A percentile compares a stretch with the other conserved stretches of the same genome.
These are phyloP conservation scores for Rosa lucieae DNA, from an alignment of 306 rosid species.

Conservation along the genomic window DNA sequence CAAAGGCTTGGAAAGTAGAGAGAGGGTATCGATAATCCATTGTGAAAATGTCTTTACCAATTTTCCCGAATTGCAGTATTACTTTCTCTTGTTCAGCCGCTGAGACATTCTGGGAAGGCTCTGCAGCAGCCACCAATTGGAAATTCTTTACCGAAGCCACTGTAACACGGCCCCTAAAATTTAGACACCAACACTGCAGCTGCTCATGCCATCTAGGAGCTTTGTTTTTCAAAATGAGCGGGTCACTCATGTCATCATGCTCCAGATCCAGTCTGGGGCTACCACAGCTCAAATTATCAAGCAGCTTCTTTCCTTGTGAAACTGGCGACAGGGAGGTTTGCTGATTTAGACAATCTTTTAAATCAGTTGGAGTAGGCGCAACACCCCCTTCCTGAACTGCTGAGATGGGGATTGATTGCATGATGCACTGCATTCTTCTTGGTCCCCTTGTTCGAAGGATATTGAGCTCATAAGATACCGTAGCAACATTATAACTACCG, in stretches of 20 bases:
- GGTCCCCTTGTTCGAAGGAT: conserved; percentile 96
- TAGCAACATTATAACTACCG: conserved; percentile 52
- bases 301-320: conserved; percentile 50
- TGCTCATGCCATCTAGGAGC: conserved; percentile 98
- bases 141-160: conserved; percentile 97
- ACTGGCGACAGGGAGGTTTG: conserved; percentile 20
- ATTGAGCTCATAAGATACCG: conserved; percentile 77
- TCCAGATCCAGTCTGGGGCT: conserved; percentile 29
- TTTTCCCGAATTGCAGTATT: conserved; percentile 87
- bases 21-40: conserved; percentile 97
- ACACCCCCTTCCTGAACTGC: conserved; percentile 77
- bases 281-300: conserved; percentile 36
- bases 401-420: conserved; percentile 74
- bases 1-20: conserved; percentile 94
- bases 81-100: conserved; percentile 78
- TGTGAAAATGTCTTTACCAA: conserved; percentile 91
- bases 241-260: conserved; percentile 31
- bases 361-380: conserved; percentile 78
- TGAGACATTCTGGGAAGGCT: conserved; percentile 56
- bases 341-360: conserved; percentile 37
- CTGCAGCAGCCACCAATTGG: conserved; percentile 85
- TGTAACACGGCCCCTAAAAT: conserved; percentile 92
- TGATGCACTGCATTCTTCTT: conserved; percentile 76
- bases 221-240: conserved; percentile 74
- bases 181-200: conserved; percentile 94